Percentiles rank a stretch among this genome's conserved stretches.
These are phyloP conservation scores for Vaccinium corymbosum DNA, from an alignment of 148 eudicot genomes.

Conservation along the genomic window DNA sequence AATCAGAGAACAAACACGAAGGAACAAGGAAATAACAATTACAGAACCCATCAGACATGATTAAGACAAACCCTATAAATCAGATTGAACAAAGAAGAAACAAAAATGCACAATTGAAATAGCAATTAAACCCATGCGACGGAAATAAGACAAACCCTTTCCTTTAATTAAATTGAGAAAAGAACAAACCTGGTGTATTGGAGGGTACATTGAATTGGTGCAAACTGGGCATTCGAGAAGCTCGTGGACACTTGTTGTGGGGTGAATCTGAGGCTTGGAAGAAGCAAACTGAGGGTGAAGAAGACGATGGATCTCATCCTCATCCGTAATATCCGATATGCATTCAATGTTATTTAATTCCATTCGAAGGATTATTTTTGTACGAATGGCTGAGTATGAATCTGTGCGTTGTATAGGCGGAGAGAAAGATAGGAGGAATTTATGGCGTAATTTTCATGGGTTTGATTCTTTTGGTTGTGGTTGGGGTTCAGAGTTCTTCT, in stretches of 20 bases:
- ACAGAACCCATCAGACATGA: background rate
- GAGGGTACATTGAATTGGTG: slow-evolving; percentile 95
- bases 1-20: background rate
- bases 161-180: background rate
- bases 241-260: slow-evolving; percentile 82
- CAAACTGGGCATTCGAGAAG: slow-evolving; percentile 98
- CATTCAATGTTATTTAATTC: slow-evolving; percentile 74
- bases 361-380: slow-evolving; percentile 30
- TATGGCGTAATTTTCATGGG: slow-evolving; percentile 12
- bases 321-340: slow-evolving; percentile 62
- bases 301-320: slow-evolving; percentile 48
- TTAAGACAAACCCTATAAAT: background rate
- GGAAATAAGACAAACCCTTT: background rate
- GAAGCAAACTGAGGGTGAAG: slow-evolving; percentile 44
- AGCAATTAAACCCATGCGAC: background rate
- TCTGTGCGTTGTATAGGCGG: background rate
- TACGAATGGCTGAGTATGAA: background rate
- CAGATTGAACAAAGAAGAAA: background rate
- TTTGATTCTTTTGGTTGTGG: slow-evolving; percentile 12
- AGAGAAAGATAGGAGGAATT: background rate
- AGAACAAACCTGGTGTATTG: slow-evolving; percentile 80
- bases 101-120: background rate
- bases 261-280: slow-evolving; percentile 47
- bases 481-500: background rate
- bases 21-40: background rate